Conservation (phyloP, 2,329 filamentous ascomycete genomes). For the Emydomyces testavorans region DNA sequence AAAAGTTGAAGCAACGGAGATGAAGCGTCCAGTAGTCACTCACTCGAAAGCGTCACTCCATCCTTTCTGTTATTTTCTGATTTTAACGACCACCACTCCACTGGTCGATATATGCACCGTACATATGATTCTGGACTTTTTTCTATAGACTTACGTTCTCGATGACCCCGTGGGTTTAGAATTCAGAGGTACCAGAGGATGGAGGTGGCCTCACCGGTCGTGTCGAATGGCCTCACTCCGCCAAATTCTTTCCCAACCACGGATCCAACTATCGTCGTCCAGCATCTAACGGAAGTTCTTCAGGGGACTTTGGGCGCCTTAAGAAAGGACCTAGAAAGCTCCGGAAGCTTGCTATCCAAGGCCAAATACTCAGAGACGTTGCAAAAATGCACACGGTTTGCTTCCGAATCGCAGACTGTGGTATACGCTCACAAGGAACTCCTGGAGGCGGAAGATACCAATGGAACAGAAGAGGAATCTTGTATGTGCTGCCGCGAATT, state of each 20-base stretch:
- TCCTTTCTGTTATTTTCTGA: constrained; percentile 2
- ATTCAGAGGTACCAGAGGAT: constrained; percentile 20
- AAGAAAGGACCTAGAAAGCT: constrained; percentile 64
- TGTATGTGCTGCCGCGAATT: constrained; percentile 26
- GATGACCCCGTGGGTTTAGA: constrained; percentile 24
- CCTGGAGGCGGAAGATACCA: constrained; percentile 41
- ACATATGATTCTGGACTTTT: constrained; percentile 8
- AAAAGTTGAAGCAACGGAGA: constrained; percentile 13
- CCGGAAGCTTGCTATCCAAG: constrained; percentile 72
- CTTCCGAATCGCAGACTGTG: constrained; percentile 72
- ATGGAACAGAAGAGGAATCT: constrained; percentile 29
- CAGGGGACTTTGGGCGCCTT: constrained; percentile 63
- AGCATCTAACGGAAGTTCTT: constrained; percentile 60
- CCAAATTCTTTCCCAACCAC: constrained; percentile 29
- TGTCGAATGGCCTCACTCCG: constrained; percentile 17
- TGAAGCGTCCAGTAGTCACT: neutral
- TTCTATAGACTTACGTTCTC: constrained; percentile 18
- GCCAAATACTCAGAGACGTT: constrained; percentile 64
- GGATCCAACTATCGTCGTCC: constrained; percentile 58
- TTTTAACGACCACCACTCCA: constrained; percentile 14
- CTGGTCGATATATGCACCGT: constrained; percentile 18
- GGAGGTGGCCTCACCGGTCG: constrained; percentile 20
- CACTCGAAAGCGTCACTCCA: neutral
- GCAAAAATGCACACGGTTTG: constrained; percentile 78
- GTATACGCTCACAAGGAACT: constrained; percentile 69